phyloP scores from a whole-genome alignment of 768 basidiomycete genomes.

The Russula emetica region DNA sequence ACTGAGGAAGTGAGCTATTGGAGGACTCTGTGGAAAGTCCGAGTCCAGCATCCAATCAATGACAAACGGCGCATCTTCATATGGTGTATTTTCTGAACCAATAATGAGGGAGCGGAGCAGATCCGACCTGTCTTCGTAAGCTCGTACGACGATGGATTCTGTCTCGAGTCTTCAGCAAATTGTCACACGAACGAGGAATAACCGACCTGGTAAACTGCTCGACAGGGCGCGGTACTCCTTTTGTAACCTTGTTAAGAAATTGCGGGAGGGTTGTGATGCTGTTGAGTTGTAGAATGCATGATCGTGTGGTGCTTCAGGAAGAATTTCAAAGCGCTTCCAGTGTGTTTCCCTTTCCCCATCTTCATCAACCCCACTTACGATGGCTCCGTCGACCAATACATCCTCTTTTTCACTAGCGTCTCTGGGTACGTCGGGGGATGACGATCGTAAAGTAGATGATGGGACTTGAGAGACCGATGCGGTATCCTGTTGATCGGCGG shows the following conservation, averaged over 20 bases:
- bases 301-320: slow-evolving; percentile 70
- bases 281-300: slow-evolving; percentile 71
- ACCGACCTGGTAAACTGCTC: slow-evolving; percentile 75
- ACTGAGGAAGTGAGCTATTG: slow-evolving; percentile 83
- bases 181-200: not conserved
- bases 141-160: slow-evolving; percentile 87
- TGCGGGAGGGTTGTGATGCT: slow-evolving; percentile 61
- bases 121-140: slow-evolving; percentile 87
- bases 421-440: slow-evolving; percentile 34
- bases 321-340: slow-evolving; percentile 82
- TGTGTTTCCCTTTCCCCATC: slow-evolving; percentile 38
- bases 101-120: slow-evolving; percentile 85
- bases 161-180: slow-evolving; percentile 15
- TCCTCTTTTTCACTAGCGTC: slow-evolving; percentile 32
- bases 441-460: slow-evolving; percentile 25
- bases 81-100: slow-evolving; percentile 92
- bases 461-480: slow-evolving; percentile 26
- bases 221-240: slow-evolving; percentile 81
- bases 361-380: slow-evolving; percentile 20
- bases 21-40: slow-evolving; percentile 78
- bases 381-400: slow-evolving; percentile 31
- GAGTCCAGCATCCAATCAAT: slow-evolving; percentile 91
- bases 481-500: slow-evolving; percentile 18
- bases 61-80: slow-evolving; percentile 89
- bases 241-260: slow-evolving; percentile 69